phyloP scores from a whole-genome alignment of 345 rosid species.

The Heritiera fomes region DNA sequence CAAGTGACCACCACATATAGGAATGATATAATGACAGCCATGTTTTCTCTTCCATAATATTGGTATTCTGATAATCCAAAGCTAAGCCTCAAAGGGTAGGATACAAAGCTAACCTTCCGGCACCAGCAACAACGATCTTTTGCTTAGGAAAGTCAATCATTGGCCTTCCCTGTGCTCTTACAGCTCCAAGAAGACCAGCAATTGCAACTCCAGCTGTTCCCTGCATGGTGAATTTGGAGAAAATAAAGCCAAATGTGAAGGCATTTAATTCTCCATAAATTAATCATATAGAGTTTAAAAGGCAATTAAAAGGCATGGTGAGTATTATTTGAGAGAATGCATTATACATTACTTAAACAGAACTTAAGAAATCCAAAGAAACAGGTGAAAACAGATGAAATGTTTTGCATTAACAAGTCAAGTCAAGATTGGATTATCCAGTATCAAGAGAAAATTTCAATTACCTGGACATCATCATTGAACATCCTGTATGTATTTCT shows the following conservation, averaged over 20 bases:
- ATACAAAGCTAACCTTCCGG: conserved; percentile 73
- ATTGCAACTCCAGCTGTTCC: conserved; percentile 99
- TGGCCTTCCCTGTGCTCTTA: conserved; percentile 95
- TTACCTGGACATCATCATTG: conserved; percentile 99
- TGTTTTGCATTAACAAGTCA: neutral
- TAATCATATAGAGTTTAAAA: neutral
- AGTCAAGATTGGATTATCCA: neutral
- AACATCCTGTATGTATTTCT: conserved; percentile 86
- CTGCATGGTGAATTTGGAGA: conserved; percentile 33
- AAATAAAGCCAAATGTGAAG: conserved; percentile 7
- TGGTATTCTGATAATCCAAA: conserved; percentile 9
- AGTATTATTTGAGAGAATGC: neutral
- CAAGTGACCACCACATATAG: neutral
- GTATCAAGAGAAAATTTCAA: conserved; percentile 21
- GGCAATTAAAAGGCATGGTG: no score
- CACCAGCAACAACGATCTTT: conserved; percentile 98
- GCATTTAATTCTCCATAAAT: neutral
- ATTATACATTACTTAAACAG: neutral
- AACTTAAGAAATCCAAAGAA: neutral
- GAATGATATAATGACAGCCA: neutral
- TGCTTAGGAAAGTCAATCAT: conserved; percentile 97
- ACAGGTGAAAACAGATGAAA: conserved; percentile 12
- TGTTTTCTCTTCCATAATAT: neutral
- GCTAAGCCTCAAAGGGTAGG: neutral
- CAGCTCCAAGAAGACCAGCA: conserved; percentile 39